phyloP scores from a whole-genome alignment of 2,329 filamentous ascomycete species.

The Capronia americana region DNA sequence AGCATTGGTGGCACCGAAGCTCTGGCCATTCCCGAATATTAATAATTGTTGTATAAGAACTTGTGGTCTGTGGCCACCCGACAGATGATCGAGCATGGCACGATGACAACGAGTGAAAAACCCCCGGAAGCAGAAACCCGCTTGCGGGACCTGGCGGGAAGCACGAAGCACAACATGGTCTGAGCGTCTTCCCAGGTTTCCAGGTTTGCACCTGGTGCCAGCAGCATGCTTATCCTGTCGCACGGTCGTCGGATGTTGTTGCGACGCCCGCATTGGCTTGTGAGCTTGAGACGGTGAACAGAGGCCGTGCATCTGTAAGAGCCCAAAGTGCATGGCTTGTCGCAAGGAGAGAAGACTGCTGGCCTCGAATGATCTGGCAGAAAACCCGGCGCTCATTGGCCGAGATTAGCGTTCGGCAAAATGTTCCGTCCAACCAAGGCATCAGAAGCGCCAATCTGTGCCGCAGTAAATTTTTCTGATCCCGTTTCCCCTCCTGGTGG shows the following conservation, averaged over 20 bases:
- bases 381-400: slow-evolving; percentile 7
- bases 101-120: neutral
- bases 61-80: neutral
- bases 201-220: neutral
- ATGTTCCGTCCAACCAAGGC: neutral
- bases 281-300: neutral
- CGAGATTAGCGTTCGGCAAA: neutral
- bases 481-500: neutral
- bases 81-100: neutral
- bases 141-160: slow-evolving; percentile 21
- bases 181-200: slow-evolving; percentile 6
- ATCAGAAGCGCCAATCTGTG: neutral
- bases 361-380: slow-evolving; percentile 1
- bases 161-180: slow-evolving; percentile 5
- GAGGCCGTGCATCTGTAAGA: neutral
- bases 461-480: neutral
- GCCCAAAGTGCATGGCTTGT: neutral
- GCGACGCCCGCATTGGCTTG: neutral
- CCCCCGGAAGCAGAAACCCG: slow-evolving; percentile 21
- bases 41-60: slow-evolving; percentile 12
- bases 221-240: neutral
- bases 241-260: neutral
- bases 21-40: slow-evolving; percentile 6
- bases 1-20: slow-evolving; percentile 10
- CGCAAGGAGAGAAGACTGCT: neutral